Base-by-base conservation (phyloP, 441 rosid species). In the Populus hybrid region DNA sequence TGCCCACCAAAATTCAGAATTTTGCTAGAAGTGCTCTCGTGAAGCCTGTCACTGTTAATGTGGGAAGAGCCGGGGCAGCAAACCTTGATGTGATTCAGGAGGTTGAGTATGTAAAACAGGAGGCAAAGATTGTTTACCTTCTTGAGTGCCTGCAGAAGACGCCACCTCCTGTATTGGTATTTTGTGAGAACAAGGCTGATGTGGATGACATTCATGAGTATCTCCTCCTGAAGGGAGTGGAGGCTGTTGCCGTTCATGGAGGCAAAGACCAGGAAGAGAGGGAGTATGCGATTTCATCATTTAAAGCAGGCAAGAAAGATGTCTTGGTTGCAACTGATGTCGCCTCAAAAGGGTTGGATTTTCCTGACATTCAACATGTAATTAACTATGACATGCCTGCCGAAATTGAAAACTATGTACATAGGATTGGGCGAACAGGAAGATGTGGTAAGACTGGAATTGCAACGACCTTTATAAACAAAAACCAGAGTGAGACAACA, bases 391-490 rank as follows among this genome's bases (percentile, higher is more conserved):
- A 95, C 82, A 95, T 46, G 57, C 57, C 57, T 46, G 57, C 57
- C 0, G 57, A 46, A 14, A 46, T 46, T 46, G 57, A 74, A 40
- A 79, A 83, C 82, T 94, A 90, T 74, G 98, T 94, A 36, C 97
- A 94, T 80, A 89, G 98, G 84, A 94, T 95, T 57, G 98, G 99
- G 73, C 80, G 97, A 83, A 95, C 98, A 3, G 97, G 97, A 38
- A 85, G 99, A 75, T 95, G 97, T 75, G 98, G 98, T n/a, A 92
- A 91, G 90, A 95, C 98, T 1, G 99, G 99, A 75, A 92, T 94
- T 21, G 94, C 98, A 18, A 94, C 97, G 3, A 94, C 97, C 35
- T 95, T 94, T 74, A 95, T 95, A 81, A 95, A 95, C 89, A 91
- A 94, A 90, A 92, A 94, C 77, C 99, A 94, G 83, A 94, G 92